These are phyloP conservation scores for Phytophthora sansomeana DNA, from an alignment of 352 stramenopile species.

Conservation along the genomic window DNA sequence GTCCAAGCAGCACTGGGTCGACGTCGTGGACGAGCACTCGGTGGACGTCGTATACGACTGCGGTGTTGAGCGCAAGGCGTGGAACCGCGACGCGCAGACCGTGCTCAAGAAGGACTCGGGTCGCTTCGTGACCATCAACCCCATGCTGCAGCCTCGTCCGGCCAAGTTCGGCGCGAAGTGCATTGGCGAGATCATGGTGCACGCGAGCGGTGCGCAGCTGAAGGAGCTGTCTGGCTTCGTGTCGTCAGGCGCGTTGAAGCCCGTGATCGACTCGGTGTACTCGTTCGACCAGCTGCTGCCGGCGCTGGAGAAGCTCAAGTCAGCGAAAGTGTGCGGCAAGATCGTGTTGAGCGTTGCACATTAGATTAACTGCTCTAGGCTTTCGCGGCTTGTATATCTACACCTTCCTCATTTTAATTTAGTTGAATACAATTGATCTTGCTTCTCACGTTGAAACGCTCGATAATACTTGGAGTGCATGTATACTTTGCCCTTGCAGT, in stretches of 20 bases:
- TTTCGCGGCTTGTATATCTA: background rate
- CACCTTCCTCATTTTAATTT: background rate
- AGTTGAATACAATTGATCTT: background rate
- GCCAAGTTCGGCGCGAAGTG: slow-evolving; percentile 48
- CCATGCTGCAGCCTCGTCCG: slow-evolving; percentile 43
- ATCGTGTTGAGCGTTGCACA: slow-evolving; percentile 49
- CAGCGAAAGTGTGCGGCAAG: slow-evolving; percentile 54
- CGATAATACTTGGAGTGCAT: no score
- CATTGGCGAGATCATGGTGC: slow-evolving; percentile 37
- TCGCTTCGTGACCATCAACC: slow-evolving; percentile 39
- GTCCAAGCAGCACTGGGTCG: slow-evolving; percentile 47
- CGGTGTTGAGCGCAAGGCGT: slow-evolving; percentile 38
- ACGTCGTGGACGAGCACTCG: slow-evolving; percentile 44
- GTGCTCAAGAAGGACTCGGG: slow-evolving; percentile 43
- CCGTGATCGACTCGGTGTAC: slow-evolving; percentile 47
- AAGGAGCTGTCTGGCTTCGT: slow-evolving; percentile 46
- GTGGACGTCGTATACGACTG: slow-evolving; percentile 52
- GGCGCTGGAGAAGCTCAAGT: slow-evolving; percentile 45
- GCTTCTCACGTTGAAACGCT: no score
- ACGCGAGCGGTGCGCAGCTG: slow-evolving; percentile 42
- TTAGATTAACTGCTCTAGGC: background rate
- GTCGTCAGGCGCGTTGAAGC: slow-evolving; percentile 36
- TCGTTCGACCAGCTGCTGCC: slow-evolving; percentile 49
- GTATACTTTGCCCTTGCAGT: no score
- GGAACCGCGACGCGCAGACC: slow-evolving; percentile 39